Evolutionary conservation across 2,329 filamentous ascomycete species (phyloP), one percentile per base, ranked within the genome.

Genomic region (Incumbomyces delicatus): DNA sequence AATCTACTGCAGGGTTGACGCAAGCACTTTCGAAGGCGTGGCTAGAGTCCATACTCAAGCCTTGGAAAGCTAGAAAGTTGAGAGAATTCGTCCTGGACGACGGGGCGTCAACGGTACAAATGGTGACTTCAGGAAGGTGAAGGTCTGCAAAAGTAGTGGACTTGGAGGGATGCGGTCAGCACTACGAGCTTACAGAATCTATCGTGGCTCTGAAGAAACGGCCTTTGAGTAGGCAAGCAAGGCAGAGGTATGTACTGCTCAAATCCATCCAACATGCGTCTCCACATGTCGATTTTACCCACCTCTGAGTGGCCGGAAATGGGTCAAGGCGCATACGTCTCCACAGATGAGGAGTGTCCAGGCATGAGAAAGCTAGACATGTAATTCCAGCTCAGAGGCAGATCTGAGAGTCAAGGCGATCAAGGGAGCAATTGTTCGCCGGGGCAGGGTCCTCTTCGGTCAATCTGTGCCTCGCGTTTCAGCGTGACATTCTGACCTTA

Each of bases 231-330:
- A 27, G 22, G 33, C 13, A 35, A n/a, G 33, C 16, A 35, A 35
- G 33, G 33, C 16, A 35, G 33, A 4, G 33, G 33, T n/a, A 56
- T 56, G 53, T 49, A 48, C 46, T 49, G 49, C 47, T 40, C 41
- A 34, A 32, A 41, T 39, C 18, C 48, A 45, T 55, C 44, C 52
- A 46, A 47, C 33, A 49, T 32, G 44, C 37, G 34, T 41, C 35
- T 41, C 40, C 33, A 36, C 17, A 31, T 32, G 41, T 20, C 44
- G 39, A 46, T 39, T 47, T 46, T 22, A 39, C 43, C 37, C 42
- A 39, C 20, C 40, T 45, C 32, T 47, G 47, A 50, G 52, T 52
- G 50, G 52, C 50, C 50, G 46, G 42, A 35, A 45, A 48, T 20
- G 44, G 41, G 41, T 45, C 42, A 45, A 45, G 34, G 42, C 42